These are phyloP conservation scores for Talaromyces trachyspermus DNA, from an alignment of 495 filamentous ascomycete genomes.

Conservation along the genomic window DNA sequence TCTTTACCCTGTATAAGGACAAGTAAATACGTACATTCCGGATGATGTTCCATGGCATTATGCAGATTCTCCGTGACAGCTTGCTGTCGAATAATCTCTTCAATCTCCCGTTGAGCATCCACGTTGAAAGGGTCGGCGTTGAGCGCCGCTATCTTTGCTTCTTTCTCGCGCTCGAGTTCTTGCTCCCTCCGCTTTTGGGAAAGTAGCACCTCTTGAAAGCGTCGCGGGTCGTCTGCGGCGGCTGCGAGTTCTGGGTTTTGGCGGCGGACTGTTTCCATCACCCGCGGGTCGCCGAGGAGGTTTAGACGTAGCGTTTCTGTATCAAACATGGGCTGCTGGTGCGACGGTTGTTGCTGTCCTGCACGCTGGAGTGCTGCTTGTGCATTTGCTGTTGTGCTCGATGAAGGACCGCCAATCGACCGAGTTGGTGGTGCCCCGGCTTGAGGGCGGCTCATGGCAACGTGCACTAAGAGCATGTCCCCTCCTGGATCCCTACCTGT, in stretches of 20 bases:
- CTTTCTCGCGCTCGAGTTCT: constrained; percentile 63
- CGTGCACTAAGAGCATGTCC: constrained; percentile 85
- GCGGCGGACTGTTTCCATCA: constrained; percentile 59
- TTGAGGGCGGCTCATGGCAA: constrained; percentile 34
- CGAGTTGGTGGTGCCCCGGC: constrained; percentile 16
- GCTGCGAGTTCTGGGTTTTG: constrained; percentile 68
- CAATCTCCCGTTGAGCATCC: constrained; percentile 86
- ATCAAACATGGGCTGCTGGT: constrained; percentile 46
- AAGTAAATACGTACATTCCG: constrained; percentile 62
- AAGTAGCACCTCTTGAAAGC: constrained; percentile 63
- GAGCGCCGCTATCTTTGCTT: constrained; percentile 69
- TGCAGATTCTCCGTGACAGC: constrained; percentile 89
- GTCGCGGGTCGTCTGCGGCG: constrained; percentile 67
- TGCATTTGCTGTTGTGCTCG: constrained; percentile 14
- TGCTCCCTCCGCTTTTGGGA: constrained; percentile 59
- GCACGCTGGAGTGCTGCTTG: constrained; percentile 2
- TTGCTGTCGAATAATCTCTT: constrained; percentile 93
- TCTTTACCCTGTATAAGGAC: not conserved
- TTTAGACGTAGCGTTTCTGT: constrained; percentile 78
- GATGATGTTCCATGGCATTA: constrained; percentile 91
- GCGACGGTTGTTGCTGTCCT: constrained; percentile 29
- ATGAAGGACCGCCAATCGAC: constrained; percentile 26
- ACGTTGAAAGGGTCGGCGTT: constrained; percentile 89
- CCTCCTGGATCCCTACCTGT: constrained; percentile 78
- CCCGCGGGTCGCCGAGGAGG: constrained; percentile 68